phyloP scores from a whole-genome alignment of 345 rosid genomes.

The Arabidopsis arenosa region DNA sequence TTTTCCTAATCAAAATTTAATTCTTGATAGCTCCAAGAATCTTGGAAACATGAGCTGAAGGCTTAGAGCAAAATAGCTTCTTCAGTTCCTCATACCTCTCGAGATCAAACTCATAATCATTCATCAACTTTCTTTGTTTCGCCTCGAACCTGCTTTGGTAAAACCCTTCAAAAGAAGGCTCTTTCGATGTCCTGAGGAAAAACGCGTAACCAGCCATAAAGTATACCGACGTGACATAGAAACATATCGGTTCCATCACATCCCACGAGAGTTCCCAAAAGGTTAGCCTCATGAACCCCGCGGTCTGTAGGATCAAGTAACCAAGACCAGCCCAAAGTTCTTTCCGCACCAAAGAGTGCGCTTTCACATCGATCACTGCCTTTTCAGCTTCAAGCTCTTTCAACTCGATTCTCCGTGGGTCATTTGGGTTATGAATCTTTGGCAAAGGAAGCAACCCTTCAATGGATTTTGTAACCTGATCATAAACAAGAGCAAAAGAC shows the following conservation, averaged over 20 bases:
- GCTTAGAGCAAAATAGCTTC: constrained; percentile 42
- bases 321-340: constrained; percentile 89
- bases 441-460: constrained; percentile 71
- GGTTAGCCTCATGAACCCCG: constrained; percentile 90
- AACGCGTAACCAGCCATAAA: constrained; percentile 78
- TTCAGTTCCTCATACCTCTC: constrained; percentile 67
- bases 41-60: constrained; percentile 35
- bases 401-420: constrained; percentile 64
- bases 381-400: constrained; percentile 63
- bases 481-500: constrained; percentile 36
- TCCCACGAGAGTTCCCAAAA: constrained; percentile 99
- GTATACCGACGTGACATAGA: constrained; percentile 79
- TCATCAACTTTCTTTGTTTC: constrained; percentile 68
- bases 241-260: constrained; percentile 98
- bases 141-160: constrained; percentile 71
- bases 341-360: constrained; percentile 59
- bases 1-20: constrained; percentile 17
- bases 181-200: constrained; percentile 85
- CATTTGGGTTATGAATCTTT: constrained; percentile 45
- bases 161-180: constrained; percentile 93
- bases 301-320: constrained; percentile 74
- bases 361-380: constrained; percentile 60
- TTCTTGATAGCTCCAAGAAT: constrained; percentile 36
- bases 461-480: constrained; percentile 76
- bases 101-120: constrained; percentile 54